Evolutionary conservation across 2,329 filamentous ascomycete genomes (phyloP).

Genomic region (Paracorniculantispora psalliotae): DNA sequence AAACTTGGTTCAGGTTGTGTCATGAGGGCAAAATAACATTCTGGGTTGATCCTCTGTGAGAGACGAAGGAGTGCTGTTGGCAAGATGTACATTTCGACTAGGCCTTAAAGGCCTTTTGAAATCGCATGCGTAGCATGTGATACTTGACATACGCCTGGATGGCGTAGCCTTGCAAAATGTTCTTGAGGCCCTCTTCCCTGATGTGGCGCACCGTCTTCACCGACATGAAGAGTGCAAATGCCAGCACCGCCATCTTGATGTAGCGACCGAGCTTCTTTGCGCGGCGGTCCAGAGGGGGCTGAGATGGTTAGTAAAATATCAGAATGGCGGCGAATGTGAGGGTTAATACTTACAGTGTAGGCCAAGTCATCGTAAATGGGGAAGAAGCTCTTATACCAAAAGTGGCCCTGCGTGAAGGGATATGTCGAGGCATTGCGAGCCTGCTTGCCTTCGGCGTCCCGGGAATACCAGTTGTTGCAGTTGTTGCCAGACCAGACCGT

Average conservation of each 20-base stretch:
- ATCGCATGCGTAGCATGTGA: conserved; percentile 7
- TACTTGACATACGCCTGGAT: conserved; percentile 3
- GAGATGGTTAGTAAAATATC: neutral
- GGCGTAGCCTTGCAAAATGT: conserved; percentile 3
- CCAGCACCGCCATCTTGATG: conserved; percentile 3
- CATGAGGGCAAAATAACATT: neutral
- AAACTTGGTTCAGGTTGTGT: neutral
- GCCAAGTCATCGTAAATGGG: conserved; percentile 28
- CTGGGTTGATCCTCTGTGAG: neutral
- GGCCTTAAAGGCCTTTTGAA: neutral
- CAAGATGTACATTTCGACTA: neutral
- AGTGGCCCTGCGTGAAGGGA: conserved; percentile 30
- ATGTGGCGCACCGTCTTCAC: conserved; percentile 2
- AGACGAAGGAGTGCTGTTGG: neutral
- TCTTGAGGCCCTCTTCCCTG: conserved; percentile 5
- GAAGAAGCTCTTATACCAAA: conserved; percentile 34
- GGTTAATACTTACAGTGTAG: conserved; percentile 25
- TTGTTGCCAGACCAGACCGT: conserved; percentile 31
- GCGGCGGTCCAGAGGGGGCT: conserved; percentile 1
- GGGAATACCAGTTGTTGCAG: conserved; percentile 35
- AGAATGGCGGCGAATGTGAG: neutral
- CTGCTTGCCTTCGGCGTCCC: conserved; percentile 19
- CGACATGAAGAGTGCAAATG: conserved; percentile 2
- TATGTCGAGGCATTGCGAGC: conserved; percentile 32
- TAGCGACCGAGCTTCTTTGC: neutral